A percentile compares a stretch with the other conserved stretches of the same genome.
Evolutionary conservation across 176 grass and related monocot genomes (phyloP).

Genomic region (Triticum dicoccoides): DNA sequence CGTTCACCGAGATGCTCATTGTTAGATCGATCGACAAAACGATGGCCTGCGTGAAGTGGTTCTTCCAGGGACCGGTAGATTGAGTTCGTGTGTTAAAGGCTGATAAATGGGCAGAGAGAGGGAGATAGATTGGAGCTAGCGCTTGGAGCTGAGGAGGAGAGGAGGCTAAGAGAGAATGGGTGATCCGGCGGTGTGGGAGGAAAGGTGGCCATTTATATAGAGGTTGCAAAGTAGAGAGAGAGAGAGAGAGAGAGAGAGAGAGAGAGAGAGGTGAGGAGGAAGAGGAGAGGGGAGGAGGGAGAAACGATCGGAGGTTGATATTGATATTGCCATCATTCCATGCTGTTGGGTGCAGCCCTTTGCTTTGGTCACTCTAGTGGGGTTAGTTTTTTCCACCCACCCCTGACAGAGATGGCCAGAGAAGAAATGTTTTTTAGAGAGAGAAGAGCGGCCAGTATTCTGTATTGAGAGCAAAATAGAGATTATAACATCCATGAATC

Average conservation of each 20-base stretch:
- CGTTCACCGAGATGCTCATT: slow-evolving; percentile 98
- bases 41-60: neutral
- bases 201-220: slow-evolving; percentile 52
- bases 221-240: neutral
- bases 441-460: neutral
- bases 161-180: neutral
- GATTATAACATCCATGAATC: neutral
- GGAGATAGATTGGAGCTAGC: neutral
- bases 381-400: slow-evolving; percentile 89
- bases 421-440: neutral
- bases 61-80: neutral
- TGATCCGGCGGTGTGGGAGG: slow-evolving; percentile 16
- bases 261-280: slow-evolving; percentile 10
- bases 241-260: neutral
- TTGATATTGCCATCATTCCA: slow-evolving; percentile 45
- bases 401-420: slow-evolving; percentile 36
- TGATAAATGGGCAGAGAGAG: neutral
- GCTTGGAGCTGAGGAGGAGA: neutral
- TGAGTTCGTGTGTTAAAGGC: too few relatives aligned
- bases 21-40: neutral
- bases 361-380: slow-evolving; percentile 32
- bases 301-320: slow-evolving; percentile 16
- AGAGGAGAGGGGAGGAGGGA: neutral
- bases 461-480: neutral
- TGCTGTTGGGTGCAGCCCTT: slow-evolving; percentile 32